Percentiles rank a stretch among this genome's conserved stretches.
These are phyloP conservation scores for Yamadazyma diddensiae DNA, from an alignment of 1,139 yeast genomes.

Conservation along the genomic window DNA sequence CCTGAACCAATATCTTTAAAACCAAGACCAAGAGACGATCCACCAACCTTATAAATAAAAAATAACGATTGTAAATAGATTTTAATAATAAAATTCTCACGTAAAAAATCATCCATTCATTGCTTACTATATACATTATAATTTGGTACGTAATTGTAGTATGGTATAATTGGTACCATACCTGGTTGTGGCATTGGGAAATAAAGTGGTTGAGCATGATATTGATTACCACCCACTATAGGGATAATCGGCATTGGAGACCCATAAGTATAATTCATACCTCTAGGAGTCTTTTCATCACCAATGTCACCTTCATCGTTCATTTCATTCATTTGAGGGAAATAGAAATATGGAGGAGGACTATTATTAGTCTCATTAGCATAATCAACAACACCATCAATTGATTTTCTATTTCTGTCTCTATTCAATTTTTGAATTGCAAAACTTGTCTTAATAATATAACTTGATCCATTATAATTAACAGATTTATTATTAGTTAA, in stretches of 20 bases:
- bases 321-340: conserved; percentile 1
- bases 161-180: conserved; percentile 7
- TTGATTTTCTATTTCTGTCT: conserved; percentile 9
- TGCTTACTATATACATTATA: conserved; percentile 11
- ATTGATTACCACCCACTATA: not conserved
- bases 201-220: conserved; percentile 6
- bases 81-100: not conserved
- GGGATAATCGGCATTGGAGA: conserved; percentile 9
- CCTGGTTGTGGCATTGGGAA: conserved; percentile 7
- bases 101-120: not conserved
- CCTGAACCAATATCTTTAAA: conserved; percentile 39
- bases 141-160: conserved; percentile 9
- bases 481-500: conserved; percentile 34
- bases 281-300: not conserved
- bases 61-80: not conserved
- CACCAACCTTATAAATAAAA: conserved; percentile 39
- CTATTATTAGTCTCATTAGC: not conserved
- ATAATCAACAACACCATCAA: conserved; percentile 3
- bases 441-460: conserved; percentile 39
- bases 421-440: conserved; percentile 32
- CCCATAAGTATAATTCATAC: conserved; percentile 5
- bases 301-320: too few species aligned
- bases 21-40: conserved; percentile 35
- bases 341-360: conserved; percentile 5
- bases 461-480: conserved; percentile 19